Evolutionary conservation across 83 land plant species (phyloP).

Genomic region (Diphasiastrum complanatum): DNA sequence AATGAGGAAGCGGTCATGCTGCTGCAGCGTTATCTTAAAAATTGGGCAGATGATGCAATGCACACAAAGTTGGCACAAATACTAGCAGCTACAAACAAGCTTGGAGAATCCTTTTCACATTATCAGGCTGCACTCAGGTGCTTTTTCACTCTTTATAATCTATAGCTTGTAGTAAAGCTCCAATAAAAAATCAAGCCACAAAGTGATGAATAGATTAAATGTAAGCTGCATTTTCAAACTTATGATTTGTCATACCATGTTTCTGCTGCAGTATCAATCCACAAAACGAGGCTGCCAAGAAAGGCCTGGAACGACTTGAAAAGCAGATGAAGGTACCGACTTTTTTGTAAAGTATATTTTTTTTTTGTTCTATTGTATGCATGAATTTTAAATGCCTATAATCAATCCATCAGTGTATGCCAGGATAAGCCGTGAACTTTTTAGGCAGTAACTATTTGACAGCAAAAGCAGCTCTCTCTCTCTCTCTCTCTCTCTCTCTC

Average conservation of each 20-base stretch:
- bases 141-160: too few relatives aligned
- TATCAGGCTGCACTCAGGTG: constrained; percentile 89
- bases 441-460: too few relatives aligned
- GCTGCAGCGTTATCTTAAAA: constrained; percentile 76
- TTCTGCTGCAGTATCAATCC: constrained; percentile 91
- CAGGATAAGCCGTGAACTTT: too few relatives aligned
- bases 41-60: constrained; percentile 90
- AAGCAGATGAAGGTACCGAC: constrained; percentile 82
- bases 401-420: too few relatives aligned
- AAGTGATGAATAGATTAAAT: too few relatives aligned
- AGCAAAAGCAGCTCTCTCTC: too few relatives aligned
- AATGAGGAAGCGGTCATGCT: constrained; percentile 72
- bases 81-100: constrained; percentile 68
- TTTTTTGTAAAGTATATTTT: too few relatives aligned
- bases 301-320: constrained; percentile 85
- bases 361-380: background rate
- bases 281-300: constrained; percentile 85
- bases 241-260: too few relatives aligned
- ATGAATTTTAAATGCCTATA: background rate
- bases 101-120: constrained; percentile 78
- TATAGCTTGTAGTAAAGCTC: too few relatives aligned
- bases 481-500: too few relatives aligned
- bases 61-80: constrained; percentile 94
- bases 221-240: too few relatives aligned
- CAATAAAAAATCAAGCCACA: too few relatives aligned